These are phyloP conservation scores for Beta corolliflora DNA, from an alignment of 179 eudicot genomes.

Conservation along the genomic window DNA sequence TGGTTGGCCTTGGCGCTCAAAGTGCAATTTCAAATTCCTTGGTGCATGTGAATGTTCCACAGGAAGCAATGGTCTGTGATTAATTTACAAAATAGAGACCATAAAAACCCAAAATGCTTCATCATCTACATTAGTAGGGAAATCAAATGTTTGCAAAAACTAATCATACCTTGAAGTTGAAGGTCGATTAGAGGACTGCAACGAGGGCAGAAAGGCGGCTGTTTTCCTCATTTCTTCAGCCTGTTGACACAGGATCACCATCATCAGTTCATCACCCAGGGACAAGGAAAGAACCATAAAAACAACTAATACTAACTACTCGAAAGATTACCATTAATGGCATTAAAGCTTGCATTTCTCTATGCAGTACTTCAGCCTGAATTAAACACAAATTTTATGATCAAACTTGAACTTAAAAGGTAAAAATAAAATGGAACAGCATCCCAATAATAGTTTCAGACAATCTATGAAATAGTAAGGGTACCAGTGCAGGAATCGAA, in stretches of 20 bases:
- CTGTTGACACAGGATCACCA: background rate
- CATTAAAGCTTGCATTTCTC: background rate
- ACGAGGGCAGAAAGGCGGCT: background rate
- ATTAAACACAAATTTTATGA: background rate
- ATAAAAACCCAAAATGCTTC: background rate
- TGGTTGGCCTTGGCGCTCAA: slow-evolving; percentile 8
- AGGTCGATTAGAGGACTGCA: background rate
- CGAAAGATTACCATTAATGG: background rate
- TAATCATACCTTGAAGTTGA: slow-evolving; percentile 1
- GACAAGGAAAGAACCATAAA: background rate
- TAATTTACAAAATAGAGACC: background rate
- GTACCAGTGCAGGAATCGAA: slow-evolving; percentile 15
- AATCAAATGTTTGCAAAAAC: too few relatives aligned
- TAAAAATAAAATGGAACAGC: too few relatives aligned
- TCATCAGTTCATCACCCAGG: background rate
- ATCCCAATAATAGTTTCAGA: too few relatives aligned
- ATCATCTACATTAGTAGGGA: too few relatives aligned
- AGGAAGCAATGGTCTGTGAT: slow-evolving; percentile 16
- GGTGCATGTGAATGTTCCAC: slow-evolving; percentile 6
- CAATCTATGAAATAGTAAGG: too few relatives aligned
- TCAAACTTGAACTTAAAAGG: background rate
- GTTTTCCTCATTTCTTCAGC: slow-evolving; percentile 5
- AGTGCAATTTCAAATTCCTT: slow-evolving; percentile 13
- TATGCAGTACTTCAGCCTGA: slow-evolving; percentile 7
- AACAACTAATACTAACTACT: background rate